Conservation (phyloP, 2,329 filamentous ascomycete species). For the Herpotrichia juniperi region DNA sequence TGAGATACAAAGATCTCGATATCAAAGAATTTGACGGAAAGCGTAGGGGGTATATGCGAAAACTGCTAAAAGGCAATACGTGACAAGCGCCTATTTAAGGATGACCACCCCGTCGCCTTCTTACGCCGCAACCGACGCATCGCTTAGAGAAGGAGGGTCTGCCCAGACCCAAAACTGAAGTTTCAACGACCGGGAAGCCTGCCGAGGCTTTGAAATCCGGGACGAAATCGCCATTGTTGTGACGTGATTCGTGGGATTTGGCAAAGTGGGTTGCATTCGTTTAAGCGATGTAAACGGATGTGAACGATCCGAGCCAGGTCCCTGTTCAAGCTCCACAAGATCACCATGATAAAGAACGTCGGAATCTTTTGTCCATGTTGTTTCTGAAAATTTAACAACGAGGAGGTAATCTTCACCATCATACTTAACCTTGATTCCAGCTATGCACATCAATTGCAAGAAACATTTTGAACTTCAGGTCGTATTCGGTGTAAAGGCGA, state of each 20-base stretch:
- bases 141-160: not conserved
- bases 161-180: constrained; percentile 1
- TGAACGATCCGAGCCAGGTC: not conserved
- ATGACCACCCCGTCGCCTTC: not conserved
- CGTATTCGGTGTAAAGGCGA: not conserved
- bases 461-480: not conserved
- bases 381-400: too few species aligned
- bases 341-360: not conserved
- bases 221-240: not conserved
- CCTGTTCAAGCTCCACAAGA: not conserved
- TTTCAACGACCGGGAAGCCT: not conserved
- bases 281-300: constrained; percentile 2
- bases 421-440: too few species aligned
- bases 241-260: not conserved
- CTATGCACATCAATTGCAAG: too few species aligned
- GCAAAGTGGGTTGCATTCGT: not conserved
- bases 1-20: not conserved
- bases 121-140: not conserved
- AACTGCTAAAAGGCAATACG: not conserved
- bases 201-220: not conserved
- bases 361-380: not conserved
- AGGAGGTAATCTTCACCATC: too few species aligned
- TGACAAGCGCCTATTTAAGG: not conserved
- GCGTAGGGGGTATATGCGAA: not conserved
- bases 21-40: not conserved